Percentiles rank a stretch among this genome's conserved stretches.
Conservation (phyloP, 2,329 filamentous ascomycete genomes). For the Trichophyton mentagrophytes region DNA sequence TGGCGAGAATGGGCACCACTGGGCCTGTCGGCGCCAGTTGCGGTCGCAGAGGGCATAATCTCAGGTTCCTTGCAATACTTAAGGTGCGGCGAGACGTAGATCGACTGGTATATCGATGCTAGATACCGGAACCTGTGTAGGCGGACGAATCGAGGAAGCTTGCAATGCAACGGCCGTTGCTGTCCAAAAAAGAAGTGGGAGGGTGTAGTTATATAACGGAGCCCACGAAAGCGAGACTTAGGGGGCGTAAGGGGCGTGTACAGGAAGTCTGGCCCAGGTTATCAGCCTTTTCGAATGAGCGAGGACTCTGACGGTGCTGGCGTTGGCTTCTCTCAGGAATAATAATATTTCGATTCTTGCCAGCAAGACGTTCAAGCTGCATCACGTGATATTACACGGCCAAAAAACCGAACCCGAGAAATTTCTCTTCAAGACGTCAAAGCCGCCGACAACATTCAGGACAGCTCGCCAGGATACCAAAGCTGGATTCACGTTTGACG, state of each 20-base stretch:
- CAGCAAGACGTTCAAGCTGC: not conserved
- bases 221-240: not conserved
- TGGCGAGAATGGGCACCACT: slow-evolving; percentile 35
- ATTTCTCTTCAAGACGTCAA: not conserved
- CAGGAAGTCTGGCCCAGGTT: not conserved
- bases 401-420: not conserved
- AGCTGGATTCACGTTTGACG: not conserved
- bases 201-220: not conserved
- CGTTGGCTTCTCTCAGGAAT: not conserved
- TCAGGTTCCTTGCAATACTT: not conserved
- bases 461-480: not conserved
- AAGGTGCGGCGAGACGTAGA: not conserved
- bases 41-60: slow-evolving; percentile 32
- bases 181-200: not conserved
- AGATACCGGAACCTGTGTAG: not conserved
- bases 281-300: not conserved
- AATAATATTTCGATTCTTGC: not conserved
- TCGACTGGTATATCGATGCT: not conserved
- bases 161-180: not conserved
- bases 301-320: not conserved
- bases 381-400: not conserved
- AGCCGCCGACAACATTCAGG: not conserved
- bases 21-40: slow-evolving; percentile 33
- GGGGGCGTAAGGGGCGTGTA: not conserved
- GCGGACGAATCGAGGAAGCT: not conserved